Conservation (phyloP, 371 early-diverging fungal genomes). For the Zychaea mexicana region DNA sequence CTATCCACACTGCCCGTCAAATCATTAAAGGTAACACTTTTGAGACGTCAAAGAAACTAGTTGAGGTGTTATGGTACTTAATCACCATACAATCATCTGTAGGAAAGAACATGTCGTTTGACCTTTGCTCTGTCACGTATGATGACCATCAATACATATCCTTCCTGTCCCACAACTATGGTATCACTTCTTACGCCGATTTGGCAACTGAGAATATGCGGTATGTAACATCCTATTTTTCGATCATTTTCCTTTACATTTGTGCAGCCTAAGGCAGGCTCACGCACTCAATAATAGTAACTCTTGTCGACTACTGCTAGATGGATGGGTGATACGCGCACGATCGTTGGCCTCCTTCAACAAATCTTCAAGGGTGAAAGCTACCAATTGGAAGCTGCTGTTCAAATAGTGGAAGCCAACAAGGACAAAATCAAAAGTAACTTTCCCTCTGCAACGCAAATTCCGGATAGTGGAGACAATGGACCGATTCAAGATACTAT, state of each 20-base stretch:
- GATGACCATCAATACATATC: slow-evolving; percentile 55
- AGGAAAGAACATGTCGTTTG: slow-evolving; percentile 51
- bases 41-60: no score
- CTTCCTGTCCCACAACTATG: slow-evolving; percentile 65
- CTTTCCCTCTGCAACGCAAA: slow-evolving; percentile 10
- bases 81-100: background rate
- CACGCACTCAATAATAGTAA: background rate
- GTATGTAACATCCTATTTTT: slow-evolving; percentile 11
- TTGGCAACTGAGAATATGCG: slow-evolving; percentile 62
- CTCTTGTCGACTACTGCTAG: background rate
- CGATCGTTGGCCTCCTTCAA: slow-evolving; percentile 49
- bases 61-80: background rate
- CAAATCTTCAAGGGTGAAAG: slow-evolving; percentile 46
- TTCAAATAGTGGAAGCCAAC: slow-evolving; percentile 51
- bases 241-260: background rate
- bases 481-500: slow-evolving; percentile 29
- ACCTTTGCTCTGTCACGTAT: slow-evolving; percentile 63
- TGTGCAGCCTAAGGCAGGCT: no score
- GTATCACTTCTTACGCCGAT: slow-evolving; percentile 67
- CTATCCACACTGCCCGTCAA: slow-evolving; percentile 51
- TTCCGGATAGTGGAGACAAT: background rate
- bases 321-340: slow-evolving; percentile 69
- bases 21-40: slow-evolving; percentile 54
- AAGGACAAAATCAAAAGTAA: slow-evolving; percentile 41
- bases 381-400: slow-evolving; percentile 47